Base-by-base conservation (phyloP, 2,329 filamentous ascomycete genomes). In the Microsporum ferrugineum region DNA sequence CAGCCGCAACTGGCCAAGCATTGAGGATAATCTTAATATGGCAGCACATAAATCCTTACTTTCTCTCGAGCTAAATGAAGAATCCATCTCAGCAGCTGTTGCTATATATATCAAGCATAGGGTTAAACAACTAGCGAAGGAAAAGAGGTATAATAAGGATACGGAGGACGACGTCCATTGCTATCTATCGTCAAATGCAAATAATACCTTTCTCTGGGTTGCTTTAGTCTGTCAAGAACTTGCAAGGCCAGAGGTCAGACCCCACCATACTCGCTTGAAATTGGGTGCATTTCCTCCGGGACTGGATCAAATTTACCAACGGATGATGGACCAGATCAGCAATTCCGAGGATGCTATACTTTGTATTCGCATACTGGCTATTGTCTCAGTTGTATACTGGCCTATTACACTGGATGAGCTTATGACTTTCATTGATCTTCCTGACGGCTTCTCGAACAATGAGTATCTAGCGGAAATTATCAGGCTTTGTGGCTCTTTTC, bases 1-100 rank as follows among this genome's bases (percentile, higher is more conserved):
- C 0, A 80, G 78, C 58, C 78, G 78, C 2, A 78, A 79, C 31
- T 69, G 63, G 67, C 65, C 61, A 0, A 64, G 67, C 0, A 78
- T 80, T 49, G 68, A 77, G 58, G 62, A 71, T 31, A 41, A 58
- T 0, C 63, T 79, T 7, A 17, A 23, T 3, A 8, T 17, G 23
- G 4, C 23, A 1, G 17, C 17, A 10, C 43, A 47, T 0, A 47
- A 31, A 31, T 39, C 31, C 14, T 17, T 7, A 14, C 57, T 59
- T 12, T 27, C 10, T 7, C 56, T 51, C 2, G 57, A 59, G 14
- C 57, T 49, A 12, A 49, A 59, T 49, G 39, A 34, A 6, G 43
- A 17, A 8, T 34, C 31, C 1, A 47, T 59, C 5, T 59, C 57
- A 17, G 31, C 39, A 12, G 39, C 57, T n/a, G 43, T 59, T 38